Percentiles rank a stretch among this genome's conserved stretches.
Conservation (phyloP, 768 basidiomycete genomes). For the Trametes maxima region DNA sequence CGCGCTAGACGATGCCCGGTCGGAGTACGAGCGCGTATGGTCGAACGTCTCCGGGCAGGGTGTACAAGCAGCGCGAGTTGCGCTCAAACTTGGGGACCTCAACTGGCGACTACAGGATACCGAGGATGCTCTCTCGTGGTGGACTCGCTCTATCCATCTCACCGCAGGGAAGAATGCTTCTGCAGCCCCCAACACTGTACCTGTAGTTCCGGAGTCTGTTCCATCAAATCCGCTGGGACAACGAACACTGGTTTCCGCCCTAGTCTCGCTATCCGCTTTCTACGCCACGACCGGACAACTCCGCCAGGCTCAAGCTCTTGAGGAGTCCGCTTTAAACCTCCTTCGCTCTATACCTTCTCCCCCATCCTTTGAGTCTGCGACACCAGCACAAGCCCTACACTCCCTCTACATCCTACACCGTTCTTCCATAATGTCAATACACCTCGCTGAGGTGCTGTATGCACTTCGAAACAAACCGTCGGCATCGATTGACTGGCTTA, state of each 20-base stretch:
- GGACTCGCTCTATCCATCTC: constrained; percentile 59
- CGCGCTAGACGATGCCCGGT: constrained; percentile 54
- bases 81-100: constrained; percentile 70
- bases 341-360: constrained; percentile 57
- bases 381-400: constrained; percentile 65
- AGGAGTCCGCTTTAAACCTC: constrained; percentile 57
- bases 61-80: constrained; percentile 53
- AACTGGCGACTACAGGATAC: constrained; percentile 54
- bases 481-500: constrained; percentile 57
- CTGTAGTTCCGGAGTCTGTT: constrained; percentile 38
- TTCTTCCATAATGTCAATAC: constrained; percentile 70
- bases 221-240: constrained; percentile 66
- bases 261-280: constrained; percentile 73
- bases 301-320: constrained; percentile 53
- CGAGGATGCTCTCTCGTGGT: constrained; percentile 65
- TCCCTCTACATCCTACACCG: constrained; percentile 69
- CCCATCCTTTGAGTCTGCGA: constrained; percentile 42
- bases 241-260: constrained; percentile 57
- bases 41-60: constrained; percentile 42
- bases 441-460: constrained; percentile 72
- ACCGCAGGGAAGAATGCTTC: constrained; percentile 36
- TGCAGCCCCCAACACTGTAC: constrained; percentile 20
- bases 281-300: constrained; percentile 64
- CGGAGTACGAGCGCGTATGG: constrained; percentile 64
- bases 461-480: constrained; percentile 45